Percentiles rank a stretch among this genome's conserved stretches.
Conservation (phyloP, 257 asterid genomes). For the Oldenlandia corymbosa region DNA sequence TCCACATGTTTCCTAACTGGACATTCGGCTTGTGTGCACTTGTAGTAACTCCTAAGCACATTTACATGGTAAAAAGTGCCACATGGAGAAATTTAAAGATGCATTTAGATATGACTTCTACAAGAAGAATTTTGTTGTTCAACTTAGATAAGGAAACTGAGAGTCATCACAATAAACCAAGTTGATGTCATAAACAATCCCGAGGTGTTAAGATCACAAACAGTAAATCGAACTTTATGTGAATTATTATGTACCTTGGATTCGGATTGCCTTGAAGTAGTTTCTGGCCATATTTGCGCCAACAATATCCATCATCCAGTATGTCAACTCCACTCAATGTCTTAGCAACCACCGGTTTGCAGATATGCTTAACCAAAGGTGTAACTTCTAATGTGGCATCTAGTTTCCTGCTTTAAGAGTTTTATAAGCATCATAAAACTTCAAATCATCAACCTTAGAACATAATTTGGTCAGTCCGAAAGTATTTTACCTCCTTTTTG, state of each 20-base stretch:
- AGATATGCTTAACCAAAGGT: constrained; percentile 80
- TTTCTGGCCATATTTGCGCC: constrained; percentile 99
- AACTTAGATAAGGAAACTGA: too few relatives aligned
- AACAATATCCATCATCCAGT: constrained; percentile 90
- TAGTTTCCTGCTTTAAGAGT: constrained; percentile 58
- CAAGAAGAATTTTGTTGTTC: too few relatives aligned
- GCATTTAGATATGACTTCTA: too few relatives aligned
- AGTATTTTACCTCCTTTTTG: constrained; percentile 60
- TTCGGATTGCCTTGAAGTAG: constrained; percentile 96
- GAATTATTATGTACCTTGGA: constrained; percentile 58
- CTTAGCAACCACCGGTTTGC: constrained; percentile 95
- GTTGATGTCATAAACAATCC: not conserved
- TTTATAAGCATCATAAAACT: constrained; percentile 8
- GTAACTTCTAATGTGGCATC: constrained; percentile 65
- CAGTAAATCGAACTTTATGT: not conserved
- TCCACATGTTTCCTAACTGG: constrained; percentile 96
- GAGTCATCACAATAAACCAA: too few relatives aligned
- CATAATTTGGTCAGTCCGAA: constrained; percentile 5
- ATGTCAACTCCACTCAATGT: constrained; percentile 96
- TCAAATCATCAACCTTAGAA: constrained; percentile 8
- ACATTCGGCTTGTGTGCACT: constrained; percentile 88
- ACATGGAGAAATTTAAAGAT: too few relatives aligned
- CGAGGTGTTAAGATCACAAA: not conserved
- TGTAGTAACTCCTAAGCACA: constrained; percentile 85
- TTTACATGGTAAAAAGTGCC: not conserved